Evolutionary conservation across 2,329 filamentous ascomycete species (phyloP).

Genomic region (Alternaria incomplexa): DNA sequence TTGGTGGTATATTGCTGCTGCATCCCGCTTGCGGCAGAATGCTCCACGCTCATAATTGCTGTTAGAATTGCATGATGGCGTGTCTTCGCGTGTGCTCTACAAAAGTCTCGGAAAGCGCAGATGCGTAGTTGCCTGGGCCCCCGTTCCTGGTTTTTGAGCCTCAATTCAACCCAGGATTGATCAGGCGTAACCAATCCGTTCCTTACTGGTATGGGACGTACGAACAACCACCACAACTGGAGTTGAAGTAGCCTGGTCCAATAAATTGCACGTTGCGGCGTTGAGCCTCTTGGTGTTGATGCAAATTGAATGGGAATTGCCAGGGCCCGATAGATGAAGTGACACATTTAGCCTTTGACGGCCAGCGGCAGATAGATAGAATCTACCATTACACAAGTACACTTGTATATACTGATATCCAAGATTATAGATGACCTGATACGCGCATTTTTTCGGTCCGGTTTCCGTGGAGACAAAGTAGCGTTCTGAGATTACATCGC

Average conservation of each 20-base stretch:
- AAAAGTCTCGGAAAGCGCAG: neutral
- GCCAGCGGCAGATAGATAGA: conserved; percentile 21
- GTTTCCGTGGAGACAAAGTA: neutral
- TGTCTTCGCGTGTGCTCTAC: neutral
- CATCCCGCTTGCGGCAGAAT: neutral
- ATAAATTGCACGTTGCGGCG: neutral
- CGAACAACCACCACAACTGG: neutral
- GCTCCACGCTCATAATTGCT: neutral
- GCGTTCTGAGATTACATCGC: neutral
- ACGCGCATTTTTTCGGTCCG: neutral
- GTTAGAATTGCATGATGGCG: neutral
- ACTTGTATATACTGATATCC: neutral
- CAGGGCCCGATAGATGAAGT: conserved; percentile 23
- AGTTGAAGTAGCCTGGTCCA: neutral
- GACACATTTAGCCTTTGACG: conserved; percentile 32
- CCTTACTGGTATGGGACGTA: neutral
- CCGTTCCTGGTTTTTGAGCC: neutral
- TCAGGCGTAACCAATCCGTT: neutral
- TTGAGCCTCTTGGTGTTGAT: neutral
- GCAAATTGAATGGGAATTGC: conserved; percentile 17
- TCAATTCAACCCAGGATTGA: neutral
- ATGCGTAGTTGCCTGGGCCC: neutral
- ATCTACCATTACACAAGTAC: neutral
- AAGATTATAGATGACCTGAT: neutral
- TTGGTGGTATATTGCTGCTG: neutral